Conservation (phyloP, 2,329 filamentous ascomycete species). For the Clarireedia hainanense region DNA sequence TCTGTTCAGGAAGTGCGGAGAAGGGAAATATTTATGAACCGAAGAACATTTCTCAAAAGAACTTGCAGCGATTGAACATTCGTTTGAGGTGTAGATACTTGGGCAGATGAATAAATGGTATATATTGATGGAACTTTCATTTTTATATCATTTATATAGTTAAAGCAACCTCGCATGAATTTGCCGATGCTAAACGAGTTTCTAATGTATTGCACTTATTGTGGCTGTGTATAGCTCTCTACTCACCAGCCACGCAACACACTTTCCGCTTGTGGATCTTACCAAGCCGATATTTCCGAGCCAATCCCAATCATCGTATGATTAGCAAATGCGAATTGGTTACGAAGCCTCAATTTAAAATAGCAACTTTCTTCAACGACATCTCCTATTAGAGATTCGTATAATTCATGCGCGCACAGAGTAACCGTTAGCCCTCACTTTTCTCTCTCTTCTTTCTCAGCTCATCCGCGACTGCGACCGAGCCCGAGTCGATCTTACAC, state of each 20-base stretch:
- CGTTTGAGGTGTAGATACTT: neutral
- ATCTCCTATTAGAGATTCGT: neutral
- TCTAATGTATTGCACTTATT: too few relatives aligned
- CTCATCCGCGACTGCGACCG: neutral
- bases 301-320: constrained; percentile 4
- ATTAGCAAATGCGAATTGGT: constrained; percentile 2
- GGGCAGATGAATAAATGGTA: neutral
- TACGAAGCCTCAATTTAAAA: constrained; percentile 9
- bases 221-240: too few relatives aligned
- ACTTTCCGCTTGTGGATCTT: neutral
- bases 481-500: neutral
- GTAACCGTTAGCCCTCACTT: neutral
- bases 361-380: neutral
- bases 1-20: neutral
- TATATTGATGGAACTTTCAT: neutral
- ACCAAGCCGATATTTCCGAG: neutral
- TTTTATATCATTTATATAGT: neutral
- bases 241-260: too few relatives aligned
- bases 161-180: too few relatives aligned
- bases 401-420: neutral
- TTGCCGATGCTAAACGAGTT: too few relatives aligned
- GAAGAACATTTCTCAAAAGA: neutral
- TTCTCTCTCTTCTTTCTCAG: neutral
- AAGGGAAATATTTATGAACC: too few relatives aligned
- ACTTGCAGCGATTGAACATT: neutral